phyloP scores from a whole-genome alignment of 192 early-diverging fungal species.

The Chytriomyces hyalinus region DNA sequence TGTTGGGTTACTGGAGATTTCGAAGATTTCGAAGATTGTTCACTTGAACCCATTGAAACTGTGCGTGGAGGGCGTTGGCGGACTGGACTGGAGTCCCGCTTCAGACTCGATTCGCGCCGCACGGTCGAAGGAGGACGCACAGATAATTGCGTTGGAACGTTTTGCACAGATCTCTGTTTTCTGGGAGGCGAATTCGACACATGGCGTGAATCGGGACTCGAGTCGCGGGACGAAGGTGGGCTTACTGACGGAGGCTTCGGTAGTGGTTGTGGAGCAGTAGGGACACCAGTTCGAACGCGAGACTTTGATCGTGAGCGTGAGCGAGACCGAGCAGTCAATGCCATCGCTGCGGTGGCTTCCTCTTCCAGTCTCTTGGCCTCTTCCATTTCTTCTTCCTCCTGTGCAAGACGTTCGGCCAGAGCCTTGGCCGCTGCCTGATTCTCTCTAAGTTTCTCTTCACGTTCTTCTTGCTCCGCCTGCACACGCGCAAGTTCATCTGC shows the following conservation, averaged over 20 bases:
- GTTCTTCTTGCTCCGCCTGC: not conserved
- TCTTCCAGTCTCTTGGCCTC: not conserved
- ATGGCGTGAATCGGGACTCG: too few species aligned
- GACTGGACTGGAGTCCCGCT: not conserved
- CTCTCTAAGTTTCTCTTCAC: not conserved
- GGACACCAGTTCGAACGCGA: too few species aligned
- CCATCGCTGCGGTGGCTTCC: not conserved
- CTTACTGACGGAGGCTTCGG: not conserved
- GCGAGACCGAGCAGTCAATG: too few species aligned
- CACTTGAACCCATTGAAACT: not conserved
- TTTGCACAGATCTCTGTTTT: too few species aligned
- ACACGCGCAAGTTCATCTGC: not conserved
- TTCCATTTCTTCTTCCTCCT: not conserved
- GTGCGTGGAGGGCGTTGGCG: not conserved
- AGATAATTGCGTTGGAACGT: too few species aligned
- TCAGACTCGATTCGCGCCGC: too few species aligned
- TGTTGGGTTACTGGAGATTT: not conserved
- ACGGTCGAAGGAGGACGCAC: too few species aligned
- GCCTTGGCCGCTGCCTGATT: not conserved
- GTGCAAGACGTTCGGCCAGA: not conserved
- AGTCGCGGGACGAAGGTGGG: not conserved
- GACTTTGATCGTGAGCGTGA: too few species aligned
- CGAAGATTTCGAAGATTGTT: not conserved
- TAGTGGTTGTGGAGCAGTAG: too few species aligned
- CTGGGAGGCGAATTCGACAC: too few species aligned